Percentiles rank a stretch among this genome's conserved stretches.
phyloP scores from a whole-genome alignment of 2,329 filamentous ascomycete genomes.

The Paraconiothyrium sp. region DNA sequence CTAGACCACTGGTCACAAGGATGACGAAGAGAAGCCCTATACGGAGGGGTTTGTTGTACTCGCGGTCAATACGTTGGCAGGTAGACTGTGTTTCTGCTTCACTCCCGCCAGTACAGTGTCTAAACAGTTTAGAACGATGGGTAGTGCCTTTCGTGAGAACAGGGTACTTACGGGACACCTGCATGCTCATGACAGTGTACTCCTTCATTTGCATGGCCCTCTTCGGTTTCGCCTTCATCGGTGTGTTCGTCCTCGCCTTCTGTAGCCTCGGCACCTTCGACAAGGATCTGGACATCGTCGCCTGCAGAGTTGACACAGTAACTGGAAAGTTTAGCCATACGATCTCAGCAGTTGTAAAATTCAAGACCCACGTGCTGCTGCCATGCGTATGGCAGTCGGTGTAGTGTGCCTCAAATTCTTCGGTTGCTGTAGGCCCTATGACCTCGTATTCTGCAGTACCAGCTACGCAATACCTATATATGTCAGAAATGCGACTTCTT shows the following conservation, averaged over 20 bases:
- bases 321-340: slow-evolving; percentile 48
- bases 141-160: background rate
- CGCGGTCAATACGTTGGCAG: slow-evolving; percentile 61
- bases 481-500: slow-evolving; percentile 21
- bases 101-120: slow-evolving; percentile 66
- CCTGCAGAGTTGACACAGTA: slow-evolving; percentile 70
- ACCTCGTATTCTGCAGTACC: slow-evolving; percentile 56
- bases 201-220: slow-evolving; percentile 13
- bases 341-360: background rate
- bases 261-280: slow-evolving; percentile 44
- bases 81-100: slow-evolving; percentile 46
- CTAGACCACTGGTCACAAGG: slow-evolving; percentile 72
- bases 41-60: slow-evolving; percentile 74
- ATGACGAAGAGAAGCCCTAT: slow-evolving; percentile 78
- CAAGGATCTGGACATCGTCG: slow-evolving; percentile 67
- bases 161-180: slow-evolving; percentile 72
- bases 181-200: slow-evolving; percentile 75
- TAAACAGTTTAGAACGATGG: slow-evolving; percentile 32
- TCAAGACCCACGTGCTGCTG: slow-evolving; percentile 60
- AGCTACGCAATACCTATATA: slow-evolving; percentile 55
- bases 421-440: slow-evolving; percentile 64
- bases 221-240: slow-evolving; percentile 23
- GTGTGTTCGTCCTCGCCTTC: slow-evolving; percentile 31
- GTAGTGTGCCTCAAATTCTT: slow-evolving; percentile 67
- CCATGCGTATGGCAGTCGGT: slow-evolving; percentile 73